Base-by-base conservation (phyloP, 164 flowering plant species). In the Sedum album region DNA sequence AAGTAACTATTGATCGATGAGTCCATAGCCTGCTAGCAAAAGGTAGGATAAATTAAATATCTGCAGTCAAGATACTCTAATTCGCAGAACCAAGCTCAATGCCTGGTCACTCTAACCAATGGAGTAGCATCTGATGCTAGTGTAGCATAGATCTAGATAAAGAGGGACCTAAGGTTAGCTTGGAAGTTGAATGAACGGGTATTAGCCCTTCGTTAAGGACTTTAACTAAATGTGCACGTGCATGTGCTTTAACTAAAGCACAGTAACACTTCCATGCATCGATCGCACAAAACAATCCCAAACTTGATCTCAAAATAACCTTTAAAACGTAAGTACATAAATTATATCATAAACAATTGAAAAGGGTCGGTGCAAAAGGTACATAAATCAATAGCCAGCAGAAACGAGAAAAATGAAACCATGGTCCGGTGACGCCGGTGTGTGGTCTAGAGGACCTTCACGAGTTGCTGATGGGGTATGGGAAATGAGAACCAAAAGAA, bases 141-240 rank as follows among this genome's bases (percentile, higher is more conserved):
- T 57, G 17, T 11, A 28, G 20, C 28, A 53, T 23, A 11, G 5
- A 14, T 18, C 33, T 57, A 57, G 31, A 55, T 13, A 53, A 30
- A 53, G 60, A 53, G 51, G 5, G n/a, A 46, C 5, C 14, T 11
- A 26, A 55, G 20, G 28, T 28, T 57, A 57, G 33, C 62, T 57
- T 57, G 35, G 35, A 28, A 57, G 62, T 57, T 57, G 62, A 57
- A 28, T 30, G 62, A 57, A 26, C 62, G 28, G n/a, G 26, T 57
- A 31, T n/a, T 55, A 25, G 61, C 31, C 5, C 61, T 55, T 57
- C 2, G 18, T 57, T 57, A 23, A 53, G 30, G 21, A 21, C 60
- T 21, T 53, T 53, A 53, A 53, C 13, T 53, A 23, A 21, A 13
- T 53, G 28, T 53, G 33, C 62, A 57, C 62, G 62, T 57, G 62